Conservation (phyloP, 768 basidiomycete genomes). For the Suillus brevipes region DNA sequence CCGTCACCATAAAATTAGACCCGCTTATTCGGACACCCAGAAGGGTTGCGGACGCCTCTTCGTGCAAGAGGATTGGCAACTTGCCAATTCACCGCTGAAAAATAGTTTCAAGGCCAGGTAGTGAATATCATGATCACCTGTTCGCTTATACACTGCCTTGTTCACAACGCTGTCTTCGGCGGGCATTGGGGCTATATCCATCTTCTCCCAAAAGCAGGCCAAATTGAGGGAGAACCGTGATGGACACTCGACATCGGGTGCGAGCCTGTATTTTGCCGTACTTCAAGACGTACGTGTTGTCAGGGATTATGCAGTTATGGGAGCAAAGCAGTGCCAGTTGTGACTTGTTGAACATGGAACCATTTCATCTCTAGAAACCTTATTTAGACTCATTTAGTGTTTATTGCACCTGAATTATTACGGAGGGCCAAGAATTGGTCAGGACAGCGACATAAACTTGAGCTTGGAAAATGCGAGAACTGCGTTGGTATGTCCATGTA, state of each 20-base stretch:
- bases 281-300: not conserved
- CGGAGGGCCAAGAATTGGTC: not conserved
- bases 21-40: not conserved
- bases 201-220: not conserved
- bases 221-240: not conserved
- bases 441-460: not conserved
- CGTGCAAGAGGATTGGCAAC: not conserved
- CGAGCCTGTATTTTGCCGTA: not conserved
- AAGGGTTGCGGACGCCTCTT: not conserved
- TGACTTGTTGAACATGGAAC: not conserved
- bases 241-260: not conserved
- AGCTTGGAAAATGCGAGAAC: not conserved
- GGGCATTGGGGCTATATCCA: not conserved
- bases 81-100: not conserved
- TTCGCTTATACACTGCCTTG: not conserved
- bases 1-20: not conserved
- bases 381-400: not conserved
- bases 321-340: not conserved
- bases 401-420: not conserved
- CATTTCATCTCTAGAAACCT: not conserved
- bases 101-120: not conserved
- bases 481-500: not conserved
- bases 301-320: not conserved
- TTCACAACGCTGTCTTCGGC: not conserved
- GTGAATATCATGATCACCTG: not conserved